Evolutionary conservation across 495 filamentous ascomycete species (phyloP), one percentile per base, ranked within the genome.

Genomic region (Stereocaulon alpinum): DNA sequence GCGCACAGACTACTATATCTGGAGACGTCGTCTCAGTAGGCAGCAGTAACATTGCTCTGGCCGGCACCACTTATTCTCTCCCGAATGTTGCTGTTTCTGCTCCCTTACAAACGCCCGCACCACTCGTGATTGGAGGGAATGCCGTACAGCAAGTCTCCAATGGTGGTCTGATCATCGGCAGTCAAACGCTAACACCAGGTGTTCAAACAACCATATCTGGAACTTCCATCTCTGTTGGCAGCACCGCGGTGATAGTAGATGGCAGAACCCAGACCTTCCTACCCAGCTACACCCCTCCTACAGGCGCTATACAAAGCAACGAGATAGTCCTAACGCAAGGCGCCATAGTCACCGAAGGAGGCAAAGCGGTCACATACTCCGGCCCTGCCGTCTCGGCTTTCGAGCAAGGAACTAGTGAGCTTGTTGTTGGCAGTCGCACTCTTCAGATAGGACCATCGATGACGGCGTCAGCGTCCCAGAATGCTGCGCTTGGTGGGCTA

Each of bases 1-100:
- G 63, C 3, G 18, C 18, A n/a, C 61, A 54, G 17, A 54, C 60
- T 6, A 64, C 62, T 24, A 64, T 64, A n/a, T 55, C 60, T 11
- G 48, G 60, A 6, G 63, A 61, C 17, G 24, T 32, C n/a, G 43
- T 62, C 30, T 52, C 57, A 20, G 43, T 62, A 1, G 56, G 29
- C 6, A 32, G 44, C 5, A 29, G 24, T 11, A 29, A 60, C 5
- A 10, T 61, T 1, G 40, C 52, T 17, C n/a, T 62, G 34, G 55
- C 47, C 10, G 22, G 54, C 40, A 43, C 54, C 5, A 32, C 40
- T 17, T 43, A 42, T 17, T 43, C 41, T 14, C 54, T 56, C 15
- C 54, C 40, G 2, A 20, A 14, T 24, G 40, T 4, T 30, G 18
- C 20, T 10, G 4, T 1, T 32, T n/a, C 27, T n/a, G 12, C 27